Evolutionary conservation across 176 grass and related monocot genomes (phyloP).

Genomic region (Tillandsia fasciculata): DNA sequence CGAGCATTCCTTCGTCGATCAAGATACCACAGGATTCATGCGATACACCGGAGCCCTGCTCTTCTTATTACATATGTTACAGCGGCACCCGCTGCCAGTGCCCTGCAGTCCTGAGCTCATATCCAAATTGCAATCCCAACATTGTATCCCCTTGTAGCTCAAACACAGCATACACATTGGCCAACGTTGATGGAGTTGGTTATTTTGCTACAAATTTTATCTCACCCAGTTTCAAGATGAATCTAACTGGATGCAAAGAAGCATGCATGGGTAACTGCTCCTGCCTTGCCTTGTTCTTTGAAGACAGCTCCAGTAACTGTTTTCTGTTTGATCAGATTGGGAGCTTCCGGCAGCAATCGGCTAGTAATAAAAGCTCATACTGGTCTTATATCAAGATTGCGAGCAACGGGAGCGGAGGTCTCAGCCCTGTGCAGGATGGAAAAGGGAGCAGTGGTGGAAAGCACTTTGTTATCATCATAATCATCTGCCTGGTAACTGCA

Average conservation of each 20-base stretch:
- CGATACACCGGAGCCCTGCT: conserved; percentile 58
- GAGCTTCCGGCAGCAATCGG: conserved; percentile 51
- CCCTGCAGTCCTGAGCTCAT: conserved; percentile 39
- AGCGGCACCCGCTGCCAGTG: conserved; percentile 64
- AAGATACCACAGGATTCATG: conserved; percentile 47
- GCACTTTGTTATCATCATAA: conserved; percentile 34
- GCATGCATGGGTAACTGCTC: conserved; percentile 67
- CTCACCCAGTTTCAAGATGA: conserved; percentile 31
- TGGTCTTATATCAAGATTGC: conserved; percentile 63
- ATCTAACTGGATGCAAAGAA: conserved; percentile 61
- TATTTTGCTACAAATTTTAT: conserved; percentile 64
- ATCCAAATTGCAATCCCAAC: conserved; percentile 43
- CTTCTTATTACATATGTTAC: conserved; percentile 53
- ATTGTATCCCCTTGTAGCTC: conserved; percentile 49
- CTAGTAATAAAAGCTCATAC: conserved; percentile 13
- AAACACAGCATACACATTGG: conserved; percentile 31
- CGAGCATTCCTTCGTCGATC: background rate
- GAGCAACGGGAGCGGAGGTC: conserved; percentile 3
- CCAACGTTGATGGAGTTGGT: conserved; percentile 51
- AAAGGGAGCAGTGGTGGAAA: conserved; percentile 9
- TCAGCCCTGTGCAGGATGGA: conserved; percentile 21
- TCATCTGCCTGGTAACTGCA: conserved; percentile 43
- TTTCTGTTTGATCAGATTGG: conserved; percentile 77
- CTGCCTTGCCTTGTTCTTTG: conserved; percentile 61
- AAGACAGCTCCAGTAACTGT: conserved; percentile 42